Base-by-base conservation (phyloP, 192 early-diverging fungal genomes). In the Coemansia reversa region DNA sequence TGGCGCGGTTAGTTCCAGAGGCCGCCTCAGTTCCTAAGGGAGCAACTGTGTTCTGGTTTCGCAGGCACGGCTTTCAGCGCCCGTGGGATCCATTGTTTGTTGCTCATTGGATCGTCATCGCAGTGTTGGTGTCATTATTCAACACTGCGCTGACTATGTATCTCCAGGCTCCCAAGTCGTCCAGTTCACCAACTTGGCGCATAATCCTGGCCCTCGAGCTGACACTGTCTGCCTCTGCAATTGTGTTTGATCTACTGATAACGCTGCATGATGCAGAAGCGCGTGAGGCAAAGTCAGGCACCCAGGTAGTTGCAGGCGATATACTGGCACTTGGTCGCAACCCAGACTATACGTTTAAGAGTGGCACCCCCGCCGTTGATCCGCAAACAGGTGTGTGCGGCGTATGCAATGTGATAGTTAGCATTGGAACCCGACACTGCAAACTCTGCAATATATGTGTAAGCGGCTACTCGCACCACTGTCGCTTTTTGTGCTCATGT, bases 381-480 rank as follows among this genome's bases (percentile, higher is more conserved):
- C 33, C 68, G 14, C 49, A 39, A 4, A 66, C 78, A 25, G 63
- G 70, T 20, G 42, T 47, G 48, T 81, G 78, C 54, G 56, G 58
- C 14, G 60, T 81, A 20, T 81, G 78, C 60, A 53, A 48, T 20
- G 55, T 35, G 20, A 28, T 64, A 7, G 66, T 52, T 28, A 56
- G 24, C 30, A 51, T 63, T 0, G 61, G 63, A 12, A 75, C 78
- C 3, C 66, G 73, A 25, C 78, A 81, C 51, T 81, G 78, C 63
- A 81, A 81, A 55, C 63, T 70, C 50, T 81, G 78, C 69, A 81
- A 81, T 66, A 74, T 71, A 49, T 81, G 78, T 25, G 63, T 81
- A n/a, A 65, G 60, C n/a, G 78, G 78, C 27, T 81, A 75, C 52
- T 72, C 75, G 64, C 78, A 81, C 63, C 78, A 81, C 39, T 81